Percentiles rank a stretch among this genome's conserved stretches.
Conservation (phyloP, 257 asterid species). For the Cinchona pubescens region DNA sequence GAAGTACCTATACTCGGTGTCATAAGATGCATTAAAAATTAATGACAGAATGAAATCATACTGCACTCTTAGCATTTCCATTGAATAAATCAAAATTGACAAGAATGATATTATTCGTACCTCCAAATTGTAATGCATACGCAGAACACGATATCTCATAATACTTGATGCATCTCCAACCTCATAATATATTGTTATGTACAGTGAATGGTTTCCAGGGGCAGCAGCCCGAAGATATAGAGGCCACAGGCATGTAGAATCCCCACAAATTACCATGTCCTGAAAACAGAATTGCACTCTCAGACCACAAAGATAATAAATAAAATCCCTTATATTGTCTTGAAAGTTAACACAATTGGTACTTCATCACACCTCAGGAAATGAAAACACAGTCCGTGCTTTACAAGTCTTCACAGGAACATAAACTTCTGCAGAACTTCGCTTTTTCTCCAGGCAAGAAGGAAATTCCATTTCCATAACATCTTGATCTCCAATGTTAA, state of each 20-base stretch:
- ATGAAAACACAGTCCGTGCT: conserved; percentile 40
- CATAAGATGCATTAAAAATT: conserved; percentile 2
- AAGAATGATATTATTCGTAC: conserved; percentile 36
- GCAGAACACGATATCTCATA: conserved; percentile 77
- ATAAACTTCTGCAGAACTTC: conserved; percentile 33
- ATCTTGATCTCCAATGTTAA: conserved; percentile 62
- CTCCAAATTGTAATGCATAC: conserved; percentile 76
- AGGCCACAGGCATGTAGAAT: conserved; percentile 68
- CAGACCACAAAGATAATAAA: conserved; percentile 13
- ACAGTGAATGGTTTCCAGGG: conserved; percentile 70
- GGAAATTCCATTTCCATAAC: conserved; percentile 66
- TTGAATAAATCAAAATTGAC: conserved; percentile 4
- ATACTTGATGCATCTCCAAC: conserved; percentile 60
- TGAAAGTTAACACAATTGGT: conserved; percentile 18
- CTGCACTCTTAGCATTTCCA: background rate
- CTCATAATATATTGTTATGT: conserved; percentile 72
- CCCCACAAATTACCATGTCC: conserved; percentile 51
- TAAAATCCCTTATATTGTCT: conserved; percentile 9
- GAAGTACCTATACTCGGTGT: conserved; percentile 54
- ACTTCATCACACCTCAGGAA: conserved; percentile 67
- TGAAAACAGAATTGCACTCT: conserved; percentile 37
- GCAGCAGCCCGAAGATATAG: conserved; percentile 97
- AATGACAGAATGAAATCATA: background rate
- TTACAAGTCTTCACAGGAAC: conserved; percentile 30
- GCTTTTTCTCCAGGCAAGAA: conserved; percentile 53